phyloP scores from a whole-genome alignment of 257 asterid species.

The Paraleonurus japonicus region DNA sequence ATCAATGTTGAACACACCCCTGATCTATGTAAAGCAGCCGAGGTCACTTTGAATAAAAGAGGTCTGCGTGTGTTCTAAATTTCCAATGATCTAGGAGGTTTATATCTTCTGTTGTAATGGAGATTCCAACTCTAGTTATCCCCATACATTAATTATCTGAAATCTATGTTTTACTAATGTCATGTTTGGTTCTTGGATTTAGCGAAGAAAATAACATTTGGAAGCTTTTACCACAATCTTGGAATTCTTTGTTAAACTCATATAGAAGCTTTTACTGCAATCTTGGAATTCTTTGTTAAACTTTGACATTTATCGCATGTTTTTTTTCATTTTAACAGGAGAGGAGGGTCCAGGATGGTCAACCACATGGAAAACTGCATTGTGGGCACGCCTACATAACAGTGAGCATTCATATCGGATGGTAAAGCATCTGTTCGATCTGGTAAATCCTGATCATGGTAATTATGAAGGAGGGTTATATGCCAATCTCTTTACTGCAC shows the following conservation, averaged over 20 bases:
- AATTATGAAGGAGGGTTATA: conserved; percentile 69
- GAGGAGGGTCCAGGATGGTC: conserved; percentile 92
- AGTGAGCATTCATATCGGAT: conserved; percentile 62
- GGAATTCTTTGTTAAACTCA: too few relatives aligned
- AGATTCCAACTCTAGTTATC: not conserved
- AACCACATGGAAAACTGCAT: conserved; percentile 66
- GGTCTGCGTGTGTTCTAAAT: conserved; percentile 35
- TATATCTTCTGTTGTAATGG: not conserved
- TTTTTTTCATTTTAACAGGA: conserved; percentile 42
- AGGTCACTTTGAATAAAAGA: conserved; percentile 53
- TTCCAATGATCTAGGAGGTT: not conserved
- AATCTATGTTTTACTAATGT: not conserved
- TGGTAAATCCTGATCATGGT: conserved; percentile 54
- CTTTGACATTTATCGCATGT: not conserved
- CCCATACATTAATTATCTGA: not conserved
- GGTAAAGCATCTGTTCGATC: conserved; percentile 62
- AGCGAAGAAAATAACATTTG: not conserved
- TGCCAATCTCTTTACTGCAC: conserved; percentile 72
- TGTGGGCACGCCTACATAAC: conserved; percentile 71
- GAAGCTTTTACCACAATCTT: not conserved
- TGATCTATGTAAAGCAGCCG: conserved; percentile 69
- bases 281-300: not conserved
- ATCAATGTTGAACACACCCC: conserved; percentile 50
- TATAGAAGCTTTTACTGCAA: not conserved
- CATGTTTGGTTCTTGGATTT: not conserved